phyloP scores from a whole-genome alignment of 1,284 basidiomycete genomes.

The Cutaneotrichosporon cyanovorans region DNA sequence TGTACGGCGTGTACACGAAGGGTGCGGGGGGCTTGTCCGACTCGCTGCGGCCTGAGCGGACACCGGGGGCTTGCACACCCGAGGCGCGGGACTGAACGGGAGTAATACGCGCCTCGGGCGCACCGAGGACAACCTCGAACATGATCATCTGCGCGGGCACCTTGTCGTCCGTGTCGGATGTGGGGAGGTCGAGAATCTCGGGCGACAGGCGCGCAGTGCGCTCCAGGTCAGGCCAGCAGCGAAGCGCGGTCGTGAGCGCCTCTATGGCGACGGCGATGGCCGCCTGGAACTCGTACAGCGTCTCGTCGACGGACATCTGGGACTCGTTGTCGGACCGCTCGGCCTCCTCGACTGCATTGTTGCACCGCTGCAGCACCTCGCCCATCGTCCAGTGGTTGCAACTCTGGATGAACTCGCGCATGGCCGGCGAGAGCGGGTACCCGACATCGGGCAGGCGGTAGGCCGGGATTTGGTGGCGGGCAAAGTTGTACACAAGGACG shows the following conservation, averaged over 20 bases:
- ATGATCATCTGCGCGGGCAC: constrained; percentile 47
- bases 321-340: constrained; percentile 34
- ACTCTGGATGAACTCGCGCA: constrained; percentile 45
- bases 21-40: constrained; percentile 46
- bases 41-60: constrained; percentile 35
- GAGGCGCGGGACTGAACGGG: constrained; percentile 38
- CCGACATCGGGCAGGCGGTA: constrained; percentile 50
- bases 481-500: constrained; percentile 51
- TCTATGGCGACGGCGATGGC: constrained; percentile 49
- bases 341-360: constrained; percentile 42
- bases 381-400: constrained; percentile 46
- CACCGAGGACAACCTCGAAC: constrained; percentile 49
- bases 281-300: constrained; percentile 49
- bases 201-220: constrained; percentile 47
- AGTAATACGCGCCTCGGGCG: constrained; percentile 36
- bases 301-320: constrained; percentile 37
- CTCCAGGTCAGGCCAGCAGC: constrained; percentile 47
- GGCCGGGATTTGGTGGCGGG: constrained; percentile 51
- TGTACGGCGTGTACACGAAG: constrained; percentile 51
- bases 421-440: constrained; percentile 43
- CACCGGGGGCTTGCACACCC: constrained; percentile 35
- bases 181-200: constrained; percentile 49
- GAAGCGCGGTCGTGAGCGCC: constrained; percentile 46
- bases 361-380: constrained; percentile 44
- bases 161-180: constrained; percentile 36